These are phyloP conservation scores for Warburgia ugandensis DNA, from an alignment of 164 flowering plant species.

Conservation along the genomic window DNA sequence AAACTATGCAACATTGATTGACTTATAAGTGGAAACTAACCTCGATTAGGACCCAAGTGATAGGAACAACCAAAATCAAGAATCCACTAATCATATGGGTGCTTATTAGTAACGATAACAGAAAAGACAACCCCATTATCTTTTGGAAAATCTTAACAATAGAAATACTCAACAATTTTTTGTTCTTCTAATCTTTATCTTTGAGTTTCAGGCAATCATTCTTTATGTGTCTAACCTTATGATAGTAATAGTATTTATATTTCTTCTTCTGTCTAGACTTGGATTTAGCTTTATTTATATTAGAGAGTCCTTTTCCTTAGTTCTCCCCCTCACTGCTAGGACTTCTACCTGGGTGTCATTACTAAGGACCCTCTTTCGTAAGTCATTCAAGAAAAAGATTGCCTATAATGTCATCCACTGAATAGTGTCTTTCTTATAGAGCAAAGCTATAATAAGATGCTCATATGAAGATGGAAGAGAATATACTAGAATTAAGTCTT, in stretches of 20 bases:
- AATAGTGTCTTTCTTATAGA: not conserved
- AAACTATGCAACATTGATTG: not conserved
- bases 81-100: not conserved
- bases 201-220: not conserved
- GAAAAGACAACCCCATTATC: not conserved
- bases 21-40: not conserved
- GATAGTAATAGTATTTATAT: not conserved
- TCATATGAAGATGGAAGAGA: not conserved
- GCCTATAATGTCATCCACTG: no score
- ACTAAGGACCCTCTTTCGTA: no score
- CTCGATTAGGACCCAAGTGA: not conserved
- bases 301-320: no score
- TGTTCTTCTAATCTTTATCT: not conserved
- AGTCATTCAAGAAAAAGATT: no score
- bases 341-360: no score
- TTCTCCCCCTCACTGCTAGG: no score
- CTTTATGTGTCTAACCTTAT: not conserved
- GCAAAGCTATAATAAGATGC: no score
- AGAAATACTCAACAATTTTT: not conserved
- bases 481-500: not conserved
- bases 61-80: not conserved
- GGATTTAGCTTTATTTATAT: not conserved
- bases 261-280: not conserved
- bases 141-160: not conserved
- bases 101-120: not conserved